Evolutionary conservation across 2,329 filamentous ascomycete species (phyloP).

Genomic region (Monosporascus sp.): DNA sequence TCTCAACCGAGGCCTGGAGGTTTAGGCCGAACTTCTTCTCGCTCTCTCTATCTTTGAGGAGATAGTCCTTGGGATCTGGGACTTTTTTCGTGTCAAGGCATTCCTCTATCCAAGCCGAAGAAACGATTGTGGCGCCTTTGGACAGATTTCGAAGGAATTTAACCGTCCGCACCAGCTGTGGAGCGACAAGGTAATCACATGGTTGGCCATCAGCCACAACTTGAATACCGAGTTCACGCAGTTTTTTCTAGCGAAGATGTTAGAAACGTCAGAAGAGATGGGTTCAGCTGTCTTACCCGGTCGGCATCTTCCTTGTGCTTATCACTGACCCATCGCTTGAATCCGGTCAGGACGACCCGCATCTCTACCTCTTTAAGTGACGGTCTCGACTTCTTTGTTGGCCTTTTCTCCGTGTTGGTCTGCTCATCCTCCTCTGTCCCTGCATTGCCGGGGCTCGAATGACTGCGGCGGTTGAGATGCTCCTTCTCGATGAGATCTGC

Average conservation of each 20-base stretch:
- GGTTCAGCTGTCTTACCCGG: constrained; percentile 51
- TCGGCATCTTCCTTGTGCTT: constrained; percentile 72
- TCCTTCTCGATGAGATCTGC: constrained; percentile 53
- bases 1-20: constrained; percentile 60
- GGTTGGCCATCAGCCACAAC: constrained; percentile 69
- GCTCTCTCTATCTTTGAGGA: constrained; percentile 64
- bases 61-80: constrained; percentile 58
- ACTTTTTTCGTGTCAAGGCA: constrained; percentile 65
- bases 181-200: constrained; percentile 84
- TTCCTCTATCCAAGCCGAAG: constrained; percentile 70
- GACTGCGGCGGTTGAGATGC: constrained; percentile 26
- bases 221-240: constrained; percentile 77
- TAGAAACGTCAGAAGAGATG: constrained; percentile 8
- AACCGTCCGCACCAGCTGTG: constrained; percentile 78
- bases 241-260: constrained; percentile 54
- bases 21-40: constrained; percentile 68
- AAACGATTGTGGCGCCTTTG: constrained; percentile 70
- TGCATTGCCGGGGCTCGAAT: constrained; percentile 31
- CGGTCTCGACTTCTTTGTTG: constrained; percentile 58
- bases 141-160: constrained; percentile 91
- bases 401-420: constrained; percentile 44
- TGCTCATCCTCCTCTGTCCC: constrained; percentile 21
- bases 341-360: constrained; percentile 77
- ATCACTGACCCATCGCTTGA: constrained; percentile 73
- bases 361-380: constrained; percentile 62